A percentile compares a stretch with the other conserved stretches of the same genome.
Conservation (phyloP, 257 asterid species). For the Solanum verrucosum region DNA sequence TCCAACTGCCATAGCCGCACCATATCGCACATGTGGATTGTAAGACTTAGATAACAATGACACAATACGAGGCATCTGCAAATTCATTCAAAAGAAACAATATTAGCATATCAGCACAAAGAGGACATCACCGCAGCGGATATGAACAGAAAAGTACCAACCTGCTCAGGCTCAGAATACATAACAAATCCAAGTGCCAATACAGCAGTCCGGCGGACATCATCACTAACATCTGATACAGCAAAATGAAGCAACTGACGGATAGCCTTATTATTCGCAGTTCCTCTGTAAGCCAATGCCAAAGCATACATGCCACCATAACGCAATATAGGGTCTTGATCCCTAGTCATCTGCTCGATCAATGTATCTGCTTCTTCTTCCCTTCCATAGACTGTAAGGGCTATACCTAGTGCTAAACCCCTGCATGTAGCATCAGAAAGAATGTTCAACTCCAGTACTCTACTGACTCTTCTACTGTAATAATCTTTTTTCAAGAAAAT, state of each 20-base stretch:
- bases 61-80: constrained; percentile 89
- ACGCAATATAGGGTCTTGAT: constrained; percentile 93
- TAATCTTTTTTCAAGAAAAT: background rate
- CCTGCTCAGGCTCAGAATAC: constrained; percentile 92
- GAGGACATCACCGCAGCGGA: background rate
- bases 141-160: constrained; percentile 5
- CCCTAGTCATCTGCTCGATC: constrained; percentile 95
- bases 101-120: background rate
- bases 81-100: constrained; percentile 2
- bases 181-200: constrained; percentile 94
- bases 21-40: constrained; percentile 98
- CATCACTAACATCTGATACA: constrained; percentile 95
- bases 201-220: constrained; percentile 95
- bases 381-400: constrained; percentile 96
- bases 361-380: constrained; percentile 95
- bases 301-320: constrained; percentile 99
- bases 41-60: constrained; percentile 88
- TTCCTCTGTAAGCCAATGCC: constrained; percentile 97
- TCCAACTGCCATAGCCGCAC: constrained; percentile 98
- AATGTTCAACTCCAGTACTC: background rate
- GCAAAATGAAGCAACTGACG: constrained; percentile 96
- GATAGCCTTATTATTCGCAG: constrained; percentile 91
- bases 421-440: constrained; percentile 15
- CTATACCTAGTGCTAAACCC: constrained; percentile 94
- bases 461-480: background rate